A percentile compares a stretch with the other conserved stretches of the same genome.
Evolutionary conservation across 179 eudicot genomes (phyloP).

Genomic region (Heliamphora pulchella): DNA sequence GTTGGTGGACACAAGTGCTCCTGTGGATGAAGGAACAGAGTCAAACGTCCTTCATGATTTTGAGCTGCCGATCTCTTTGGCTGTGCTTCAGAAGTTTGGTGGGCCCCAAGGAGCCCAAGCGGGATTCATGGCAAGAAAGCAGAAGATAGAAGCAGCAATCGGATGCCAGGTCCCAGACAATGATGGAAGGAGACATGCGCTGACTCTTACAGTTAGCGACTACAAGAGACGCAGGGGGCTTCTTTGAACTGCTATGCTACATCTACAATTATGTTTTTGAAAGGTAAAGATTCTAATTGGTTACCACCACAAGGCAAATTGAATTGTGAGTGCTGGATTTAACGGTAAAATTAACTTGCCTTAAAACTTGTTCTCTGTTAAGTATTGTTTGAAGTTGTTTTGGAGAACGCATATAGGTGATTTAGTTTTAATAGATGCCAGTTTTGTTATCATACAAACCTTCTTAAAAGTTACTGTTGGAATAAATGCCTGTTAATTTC

Average conservation of each 20-base stretch:
- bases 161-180: conserved; percentile 76
- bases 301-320: not conserved
- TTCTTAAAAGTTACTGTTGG: not conserved
- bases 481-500: not conserved
- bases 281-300: not conserved
- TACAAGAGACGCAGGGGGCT: conserved; percentile 90
- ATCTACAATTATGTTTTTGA: not conserved
- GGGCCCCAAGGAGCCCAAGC: conserved; percentile 74
- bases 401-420: not conserved
- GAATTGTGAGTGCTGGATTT: not conserved
- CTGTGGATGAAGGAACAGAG: conserved; percentile 82
- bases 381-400: not conserved
- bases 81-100: conserved; percentile 61
- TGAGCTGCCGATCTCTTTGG: conserved; percentile 76
- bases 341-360: not conserved
- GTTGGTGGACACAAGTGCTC: conserved; percentile 89
- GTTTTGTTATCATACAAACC: not conserved
- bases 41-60: conserved; percentile 61
- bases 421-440: not conserved
- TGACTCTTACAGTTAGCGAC: conserved; percentile 81
- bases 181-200: conserved; percentile 87
- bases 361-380: not conserved
- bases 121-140: conserved; percentile 88
- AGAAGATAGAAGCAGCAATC: conserved; percentile 65
- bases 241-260: conserved; percentile 33